These are phyloP conservation scores for Suhomyces bokatorum DNA, from an alignment of 1,139 yeast species.

Conservation along the genomic window DNA sequence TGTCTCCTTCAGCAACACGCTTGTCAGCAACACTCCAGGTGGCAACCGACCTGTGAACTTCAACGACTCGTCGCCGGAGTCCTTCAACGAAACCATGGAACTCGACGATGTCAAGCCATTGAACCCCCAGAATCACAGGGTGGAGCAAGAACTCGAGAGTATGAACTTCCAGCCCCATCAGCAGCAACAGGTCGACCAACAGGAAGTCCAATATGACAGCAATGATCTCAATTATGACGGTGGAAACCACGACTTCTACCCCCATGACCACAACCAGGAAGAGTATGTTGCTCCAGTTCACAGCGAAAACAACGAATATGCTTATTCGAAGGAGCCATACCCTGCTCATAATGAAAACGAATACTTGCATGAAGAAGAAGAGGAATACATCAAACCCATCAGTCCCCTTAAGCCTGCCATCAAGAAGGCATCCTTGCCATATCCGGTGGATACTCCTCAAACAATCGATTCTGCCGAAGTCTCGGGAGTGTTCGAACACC, in stretches of 20 bases:
- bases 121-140: conserved; percentile 33
- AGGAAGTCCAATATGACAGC: neutral
- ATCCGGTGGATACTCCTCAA: conserved; percentile 10
- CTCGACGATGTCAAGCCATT: conserved; percentile 26
- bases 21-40: conserved; percentile 5
- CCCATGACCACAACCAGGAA: neutral
- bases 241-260: neutral
- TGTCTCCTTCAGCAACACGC: conserved; percentile 8
- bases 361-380: neutral
- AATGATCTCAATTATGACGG: too few relatives aligned
- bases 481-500: neutral
- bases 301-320: too few relatives aligned
- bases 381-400: conserved; percentile 9
- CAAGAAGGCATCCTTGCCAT: conserved; percentile 4
- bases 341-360: neutral
- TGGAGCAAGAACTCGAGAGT: conserved; percentile 32
- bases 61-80: conserved; percentile 11
- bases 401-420: conserved; percentile 9
- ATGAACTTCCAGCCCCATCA: conserved; percentile 24
- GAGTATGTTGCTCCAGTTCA: neutral
- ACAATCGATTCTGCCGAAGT: conserved; percentile 1
- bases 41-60: conserved; percentile 8
- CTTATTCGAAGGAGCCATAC: neutral
- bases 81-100: conserved; percentile 4
- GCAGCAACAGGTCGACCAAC: neutral